A percentile compares a stretch with the other conserved stretches of the same genome.
Conservation (phyloP, 306 rosid genomes). For the Cicer arietinum region DNA sequence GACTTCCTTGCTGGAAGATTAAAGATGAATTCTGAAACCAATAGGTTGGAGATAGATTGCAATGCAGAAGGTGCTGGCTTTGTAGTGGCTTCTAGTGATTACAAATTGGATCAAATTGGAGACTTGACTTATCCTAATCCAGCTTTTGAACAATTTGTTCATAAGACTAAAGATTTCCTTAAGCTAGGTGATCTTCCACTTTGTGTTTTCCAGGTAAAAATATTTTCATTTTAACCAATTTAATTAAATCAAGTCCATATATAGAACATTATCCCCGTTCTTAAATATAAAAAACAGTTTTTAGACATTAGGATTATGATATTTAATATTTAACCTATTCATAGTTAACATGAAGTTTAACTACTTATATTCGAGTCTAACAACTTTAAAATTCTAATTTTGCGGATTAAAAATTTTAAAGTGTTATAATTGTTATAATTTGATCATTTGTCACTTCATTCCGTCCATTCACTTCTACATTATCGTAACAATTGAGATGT, state of each 20-base stretch:
- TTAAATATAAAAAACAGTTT: no score
- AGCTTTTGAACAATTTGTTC: constrained; percentile 65
- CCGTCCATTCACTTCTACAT: no score
- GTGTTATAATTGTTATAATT: no score
- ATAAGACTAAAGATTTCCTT: constrained; percentile 49
- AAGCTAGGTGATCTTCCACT: constrained; percentile 59
- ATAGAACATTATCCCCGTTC: no score
- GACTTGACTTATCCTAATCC: constrained; percentile 75
- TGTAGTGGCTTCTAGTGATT: constrained; percentile 69
- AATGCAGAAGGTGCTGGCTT: constrained; percentile 66
- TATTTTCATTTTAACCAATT: background rate
- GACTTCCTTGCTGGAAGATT: constrained; percentile 74
- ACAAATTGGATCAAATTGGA: constrained; percentile 61
- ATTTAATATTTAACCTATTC: no score
- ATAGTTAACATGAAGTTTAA: no score
- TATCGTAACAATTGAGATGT: no score
- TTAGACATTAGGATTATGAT: no score
- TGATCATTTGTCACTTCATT: no score
- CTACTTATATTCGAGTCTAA: no score
- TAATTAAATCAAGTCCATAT: background rate
- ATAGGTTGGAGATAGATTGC: constrained; percentile 71
- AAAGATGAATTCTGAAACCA: constrained; percentile 44
- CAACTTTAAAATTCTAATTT: no score
- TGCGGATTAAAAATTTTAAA: no score
- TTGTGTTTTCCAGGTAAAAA: constrained; percentile 65